phyloP scores from a whole-genome alignment of 75 land plant genomes.

The Sequoiadendron giganteum region DNA sequence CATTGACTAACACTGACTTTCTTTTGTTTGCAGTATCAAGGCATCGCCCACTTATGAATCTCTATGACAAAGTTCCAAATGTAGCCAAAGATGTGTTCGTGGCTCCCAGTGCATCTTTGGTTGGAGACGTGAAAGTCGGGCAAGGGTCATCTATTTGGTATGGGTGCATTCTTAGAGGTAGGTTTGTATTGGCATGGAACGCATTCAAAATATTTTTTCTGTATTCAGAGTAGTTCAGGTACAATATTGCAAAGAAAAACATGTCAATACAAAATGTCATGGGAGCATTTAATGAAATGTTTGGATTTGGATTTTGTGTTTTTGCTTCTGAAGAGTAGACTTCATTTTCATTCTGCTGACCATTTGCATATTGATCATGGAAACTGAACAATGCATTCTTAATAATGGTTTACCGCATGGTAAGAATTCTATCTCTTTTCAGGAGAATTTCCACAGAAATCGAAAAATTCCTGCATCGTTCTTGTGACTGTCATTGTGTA shows the following conservation, averaged over 20 bases:
- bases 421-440: background rate
- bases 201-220: background rate
- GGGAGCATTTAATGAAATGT: background rate
- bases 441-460: too few species aligned
- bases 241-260: background rate
- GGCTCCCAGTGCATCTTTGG: slow-evolving; percentile 49
- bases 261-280: background rate
- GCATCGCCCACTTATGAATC: slow-evolving; percentile 48
- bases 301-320: background rate
- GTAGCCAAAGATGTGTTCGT: slow-evolving; percentile 39
- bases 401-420: background rate
- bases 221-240: background rate
- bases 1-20: background rate
- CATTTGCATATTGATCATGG: background rate
- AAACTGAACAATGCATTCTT: background rate
- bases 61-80: slow-evolving; percentile 43
- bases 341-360: background rate
- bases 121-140: slow-evolving; percentile 50
- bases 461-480: too few species aligned
- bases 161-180: slow-evolving; percentile 56
- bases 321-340: background rate
- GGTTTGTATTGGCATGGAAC: background rate
- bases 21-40: slow-evolving; percentile 36
- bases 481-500: too few species aligned
- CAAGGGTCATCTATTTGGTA: slow-evolving; percentile 53